A percentile compares a stretch with the other conserved stretches of the same genome.
Evolutionary conservation across 768 basidiomycete genomes (phyloP).

Genomic region (Naganishia onofrii): DNA sequence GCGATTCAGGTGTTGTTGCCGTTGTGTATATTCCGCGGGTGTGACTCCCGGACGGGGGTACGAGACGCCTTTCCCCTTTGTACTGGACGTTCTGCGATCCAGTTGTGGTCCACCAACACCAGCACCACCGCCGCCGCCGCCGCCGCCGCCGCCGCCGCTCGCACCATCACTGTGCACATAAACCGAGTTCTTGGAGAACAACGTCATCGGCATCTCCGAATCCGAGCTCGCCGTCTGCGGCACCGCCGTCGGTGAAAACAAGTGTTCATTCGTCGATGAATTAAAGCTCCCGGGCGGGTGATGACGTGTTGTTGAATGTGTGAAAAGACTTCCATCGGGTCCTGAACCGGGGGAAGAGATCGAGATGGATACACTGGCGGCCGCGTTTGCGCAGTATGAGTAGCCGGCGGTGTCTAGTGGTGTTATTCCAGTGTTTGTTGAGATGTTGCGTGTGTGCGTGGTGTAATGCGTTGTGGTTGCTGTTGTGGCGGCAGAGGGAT

Average conservation of each 20-base stretch:
- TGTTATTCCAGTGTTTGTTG: not conserved
- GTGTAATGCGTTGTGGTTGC: too few relatives aligned
- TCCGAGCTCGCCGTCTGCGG: conserved; percentile 25
- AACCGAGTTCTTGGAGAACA: not conserved
- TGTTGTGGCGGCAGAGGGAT: too few relatives aligned
- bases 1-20: conserved; percentile 16
- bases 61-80: conserved; percentile 11
- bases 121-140: too few relatives aligned
- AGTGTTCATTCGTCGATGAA: not conserved
- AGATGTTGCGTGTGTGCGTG: not conserved
- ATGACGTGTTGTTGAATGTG: not conserved
- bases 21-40: conserved; percentile 20
- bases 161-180: not conserved
- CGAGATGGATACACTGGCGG: conserved; percentile 9
- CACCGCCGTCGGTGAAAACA: conserved; percentile 17
- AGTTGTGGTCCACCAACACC: too few relatives aligned
- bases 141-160: not conserved
- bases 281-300: conserved; percentile 4
- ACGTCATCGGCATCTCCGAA: not conserved
- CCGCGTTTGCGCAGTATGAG: not conserved
- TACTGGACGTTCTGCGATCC: conserved; percentile 3
- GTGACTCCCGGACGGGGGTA: conserved; percentile 22
- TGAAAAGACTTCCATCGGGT: not conserved
- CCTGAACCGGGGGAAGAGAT: conserved; percentile 7
- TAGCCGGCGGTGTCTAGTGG: not conserved